Percentiles rank a stretch among this genome's conserved stretches.
Conservation (phyloP, 139 green algal species). For the Chlorella vulgaris region DNA sequence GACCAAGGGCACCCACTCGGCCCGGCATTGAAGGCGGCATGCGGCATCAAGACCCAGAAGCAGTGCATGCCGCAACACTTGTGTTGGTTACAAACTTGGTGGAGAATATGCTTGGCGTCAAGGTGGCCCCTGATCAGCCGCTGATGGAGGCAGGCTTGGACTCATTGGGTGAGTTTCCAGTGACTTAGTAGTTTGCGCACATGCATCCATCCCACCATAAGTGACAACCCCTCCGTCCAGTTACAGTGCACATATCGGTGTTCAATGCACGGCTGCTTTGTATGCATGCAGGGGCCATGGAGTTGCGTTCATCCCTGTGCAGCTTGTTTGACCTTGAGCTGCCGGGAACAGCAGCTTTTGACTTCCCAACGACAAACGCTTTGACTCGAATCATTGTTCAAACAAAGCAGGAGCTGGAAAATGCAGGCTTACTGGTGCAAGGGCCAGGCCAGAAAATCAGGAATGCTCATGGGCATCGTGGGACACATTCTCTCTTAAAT, state of each 20-base stretch:
- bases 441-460: no score
- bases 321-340: background rate
- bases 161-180: background rate
- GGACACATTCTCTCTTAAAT: no score
- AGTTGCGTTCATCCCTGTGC: background rate
- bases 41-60: no score
- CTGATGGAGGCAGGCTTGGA: constrained; percentile 2
- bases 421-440: no score
- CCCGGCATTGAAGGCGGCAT: no score
- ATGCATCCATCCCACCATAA: background rate
- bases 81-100: background rate
- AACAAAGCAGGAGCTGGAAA: no score
- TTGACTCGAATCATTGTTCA: no score
- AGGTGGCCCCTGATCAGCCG: background rate
- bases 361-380: background rate
- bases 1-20: no score
- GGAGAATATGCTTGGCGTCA: no score
- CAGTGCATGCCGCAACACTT: background rate
- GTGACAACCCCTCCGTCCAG: background rate
- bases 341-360: background rate
- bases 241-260: background rate
- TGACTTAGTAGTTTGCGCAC: background rate
- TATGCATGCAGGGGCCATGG: background rate
- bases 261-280: background rate
- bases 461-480: no score